Evolutionary conservation across 2,329 filamentous ascomycete species (phyloP).

Genomic region (Cytospora chrysosperma): DNA sequence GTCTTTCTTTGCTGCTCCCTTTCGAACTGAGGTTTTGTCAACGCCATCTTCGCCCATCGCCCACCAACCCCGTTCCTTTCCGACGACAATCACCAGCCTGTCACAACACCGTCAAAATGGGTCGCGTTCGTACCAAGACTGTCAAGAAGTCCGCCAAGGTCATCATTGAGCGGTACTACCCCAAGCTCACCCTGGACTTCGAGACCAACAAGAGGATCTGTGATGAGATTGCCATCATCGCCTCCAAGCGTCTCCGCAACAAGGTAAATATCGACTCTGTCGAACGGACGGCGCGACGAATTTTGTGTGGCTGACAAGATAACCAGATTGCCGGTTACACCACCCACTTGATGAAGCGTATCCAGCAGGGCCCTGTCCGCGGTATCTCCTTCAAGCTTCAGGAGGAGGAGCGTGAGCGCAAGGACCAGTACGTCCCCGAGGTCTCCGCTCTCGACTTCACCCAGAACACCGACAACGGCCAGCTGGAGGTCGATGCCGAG

Average conservation of each 20-base stretch:
- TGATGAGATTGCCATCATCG: constrained; percentile 99
- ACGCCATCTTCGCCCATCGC: not conserved
- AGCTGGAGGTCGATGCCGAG: constrained; percentile 93
- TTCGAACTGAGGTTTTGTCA: not conserved
- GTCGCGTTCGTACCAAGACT: constrained; percentile 70
- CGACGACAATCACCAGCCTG: constrained; percentile 25
- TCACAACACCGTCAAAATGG: constrained; percentile 59
- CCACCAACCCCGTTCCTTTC: constrained; percentile 5
- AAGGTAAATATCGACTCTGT: constrained; percentile 62
- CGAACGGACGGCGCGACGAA: not conserved
- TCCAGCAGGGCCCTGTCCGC: constrained; percentile 97
- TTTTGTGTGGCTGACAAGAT: not conserved
- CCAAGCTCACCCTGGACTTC: constrained; percentile 97
- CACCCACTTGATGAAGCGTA: constrained; percentile 99
- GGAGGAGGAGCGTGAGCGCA: constrained; percentile 99
- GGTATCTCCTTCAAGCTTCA: constrained; percentile 99
- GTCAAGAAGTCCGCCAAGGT: constrained; percentile 89
- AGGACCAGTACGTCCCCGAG: constrained; percentile 99
- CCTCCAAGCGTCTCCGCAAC: constrained; percentile 98
- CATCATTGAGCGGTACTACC: constrained; percentile 99
- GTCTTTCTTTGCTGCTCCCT: not conserved
- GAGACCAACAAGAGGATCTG: constrained; percentile 99
- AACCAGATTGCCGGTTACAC: constrained; percentile 93
- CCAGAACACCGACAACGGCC: constrained; percentile 88
- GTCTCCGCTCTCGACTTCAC: constrained; percentile 97